Conservation (phyloP, 2,329 filamentous ascomycete genomes). For the Daldinia sp. region DNA sequence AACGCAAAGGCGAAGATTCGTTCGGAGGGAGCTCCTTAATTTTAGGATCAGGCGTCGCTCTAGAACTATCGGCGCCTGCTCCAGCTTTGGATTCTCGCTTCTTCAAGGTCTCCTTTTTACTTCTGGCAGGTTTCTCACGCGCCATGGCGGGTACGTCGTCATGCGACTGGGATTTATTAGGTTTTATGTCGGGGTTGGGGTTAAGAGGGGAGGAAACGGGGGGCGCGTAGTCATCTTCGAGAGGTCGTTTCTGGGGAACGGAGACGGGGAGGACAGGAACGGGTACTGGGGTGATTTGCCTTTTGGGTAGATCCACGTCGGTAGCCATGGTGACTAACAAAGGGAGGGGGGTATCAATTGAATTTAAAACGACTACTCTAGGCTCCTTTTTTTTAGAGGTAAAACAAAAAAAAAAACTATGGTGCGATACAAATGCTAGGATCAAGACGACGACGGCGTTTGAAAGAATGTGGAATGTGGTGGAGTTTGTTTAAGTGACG, state of each 20-base stretch:
- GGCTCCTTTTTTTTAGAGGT: neutral
- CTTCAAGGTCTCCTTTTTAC: constrained; percentile 76
- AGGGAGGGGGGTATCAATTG: constrained; percentile 7
- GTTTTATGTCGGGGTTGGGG: constrained; percentile 65
- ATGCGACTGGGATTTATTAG: constrained; percentile 54
- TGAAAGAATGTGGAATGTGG: constrained; percentile 15
- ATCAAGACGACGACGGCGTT: constrained; percentile 1
- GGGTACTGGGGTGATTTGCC: constrained; percentile 51
- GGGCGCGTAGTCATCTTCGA: constrained; percentile 78
- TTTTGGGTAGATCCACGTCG: constrained; percentile 47
- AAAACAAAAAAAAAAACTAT: constrained; percentile 7
- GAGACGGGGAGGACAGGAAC: constrained; percentile 54
- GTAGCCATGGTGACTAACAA: constrained; percentile 48
- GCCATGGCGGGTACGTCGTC: constrained; percentile 55
- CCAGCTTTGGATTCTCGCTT: constrained; percentile 73
- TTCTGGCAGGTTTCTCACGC: constrained; percentile 64
- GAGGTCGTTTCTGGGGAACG: constrained; percentile 72
- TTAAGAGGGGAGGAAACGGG: constrained; percentile 81
- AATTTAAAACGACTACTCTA: constrained; percentile 3
- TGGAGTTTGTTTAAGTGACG: constrained; percentile 15
- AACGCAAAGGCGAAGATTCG: constrained; percentile 67
- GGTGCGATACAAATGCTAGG: constrained; percentile 4
- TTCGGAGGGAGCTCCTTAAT: constrained; percentile 56
- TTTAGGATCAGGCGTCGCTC: constrained; percentile 70
- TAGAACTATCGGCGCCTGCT: constrained; percentile 61